Evolutionary conservation across 2,329 filamentous ascomycete species (phyloP), one percentile per base, ranked within the genome.

Genomic region (Fusarium veterinarium): DNA sequence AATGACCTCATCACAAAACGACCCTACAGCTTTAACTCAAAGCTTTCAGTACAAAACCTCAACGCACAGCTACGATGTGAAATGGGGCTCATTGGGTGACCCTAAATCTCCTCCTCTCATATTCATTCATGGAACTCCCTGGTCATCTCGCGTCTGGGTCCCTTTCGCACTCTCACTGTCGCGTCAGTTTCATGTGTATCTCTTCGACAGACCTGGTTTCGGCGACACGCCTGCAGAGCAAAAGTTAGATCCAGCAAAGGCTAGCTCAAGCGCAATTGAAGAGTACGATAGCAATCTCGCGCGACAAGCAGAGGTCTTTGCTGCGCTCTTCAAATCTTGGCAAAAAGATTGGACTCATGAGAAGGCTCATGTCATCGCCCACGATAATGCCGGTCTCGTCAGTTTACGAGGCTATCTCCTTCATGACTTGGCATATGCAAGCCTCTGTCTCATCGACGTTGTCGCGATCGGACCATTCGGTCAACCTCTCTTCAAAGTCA

Each of bases 121-220:
- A 17, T 85, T 86, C 41, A 74, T 86, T 13, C 85, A 86, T 63
- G 84, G 85, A 58, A 86, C 85, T 0, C 85, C 85, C 0, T 86
- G 84, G 84, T 85, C 84, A 4, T 85, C 83, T 3, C 71, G 64
- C 1, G 78, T 85, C 13, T 86, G 83, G 82, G 51, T 65, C 0
- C 75, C 78, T 3, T 79, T 82, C 23, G 83, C 82, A 3, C 67
- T 77, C 35, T 74, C 82, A 5, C 73, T 86, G 2, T 75, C 80
- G 8, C 70, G 73, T 5, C 76, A 78, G 20, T 83, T 81, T 57
- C 77, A 77, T 16, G 79, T 86, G 53, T 82, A 86, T 64, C 75
- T 86, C 17, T 86, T 83, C 63, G 84, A 86, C 62, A 81, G 84
- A 17, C 83, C 84, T 6, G 84, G 84, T 1, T 86, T 85, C 59